Evolutionary conservation across 768 basidiomycete genomes (phyloP).

Genomic region (Russula ochroleuca): DNA sequence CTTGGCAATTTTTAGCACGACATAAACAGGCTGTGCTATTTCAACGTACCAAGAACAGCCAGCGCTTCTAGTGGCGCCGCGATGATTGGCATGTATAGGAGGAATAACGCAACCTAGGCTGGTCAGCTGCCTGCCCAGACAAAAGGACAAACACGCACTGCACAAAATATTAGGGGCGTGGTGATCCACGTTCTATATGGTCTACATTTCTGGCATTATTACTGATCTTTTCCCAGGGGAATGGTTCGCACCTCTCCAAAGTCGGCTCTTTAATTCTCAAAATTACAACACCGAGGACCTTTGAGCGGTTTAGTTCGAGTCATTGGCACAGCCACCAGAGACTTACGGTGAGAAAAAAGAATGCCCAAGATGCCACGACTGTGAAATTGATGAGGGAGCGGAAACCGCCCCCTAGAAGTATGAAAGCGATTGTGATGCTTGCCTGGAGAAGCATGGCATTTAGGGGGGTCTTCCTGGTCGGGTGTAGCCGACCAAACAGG

Average conservation of each 20-base stretch:
- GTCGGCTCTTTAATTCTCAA: slow-evolving; percentile 87
- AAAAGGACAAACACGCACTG: slow-evolving; percentile 44
- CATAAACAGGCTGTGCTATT: slow-evolving; percentile 12
- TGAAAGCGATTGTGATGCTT: slow-evolving; percentile 67
- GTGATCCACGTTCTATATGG: slow-evolving; percentile 91
- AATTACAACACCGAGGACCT: slow-evolving; percentile 87
- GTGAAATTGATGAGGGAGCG: slow-evolving; percentile 85
- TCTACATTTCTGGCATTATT: slow-evolving; percentile 38
- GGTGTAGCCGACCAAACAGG: slow-evolving; percentile 74
- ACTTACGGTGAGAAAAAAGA: slow-evolving; percentile 79
- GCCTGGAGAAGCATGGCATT: slow-evolving; percentile 85
- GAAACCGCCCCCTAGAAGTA: slow-evolving; percentile 86
- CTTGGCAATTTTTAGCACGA: slow-evolving; percentile 37
- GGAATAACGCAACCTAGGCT: slow-evolving; percentile 73
- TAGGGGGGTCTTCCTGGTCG: slow-evolving; percentile 73
- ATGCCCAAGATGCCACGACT: slow-evolving; percentile 81
- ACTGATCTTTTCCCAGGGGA: neutral
- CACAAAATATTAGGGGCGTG: slow-evolving; percentile 87
- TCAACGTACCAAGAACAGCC: slow-evolving; percentile 70
- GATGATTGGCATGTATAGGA: slow-evolving; percentile 90
- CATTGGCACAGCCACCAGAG: neutral
- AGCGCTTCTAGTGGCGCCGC: slow-evolving; percentile 88
- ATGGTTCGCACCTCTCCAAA: slow-evolving; percentile 58
- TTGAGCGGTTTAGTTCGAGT: slow-evolving; percentile 1
- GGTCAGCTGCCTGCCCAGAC: neutral